Evolutionary conservation across 2,329 filamentous ascomycete genomes (phyloP).

Genomic region (Cercospora nicotianae): DNA sequence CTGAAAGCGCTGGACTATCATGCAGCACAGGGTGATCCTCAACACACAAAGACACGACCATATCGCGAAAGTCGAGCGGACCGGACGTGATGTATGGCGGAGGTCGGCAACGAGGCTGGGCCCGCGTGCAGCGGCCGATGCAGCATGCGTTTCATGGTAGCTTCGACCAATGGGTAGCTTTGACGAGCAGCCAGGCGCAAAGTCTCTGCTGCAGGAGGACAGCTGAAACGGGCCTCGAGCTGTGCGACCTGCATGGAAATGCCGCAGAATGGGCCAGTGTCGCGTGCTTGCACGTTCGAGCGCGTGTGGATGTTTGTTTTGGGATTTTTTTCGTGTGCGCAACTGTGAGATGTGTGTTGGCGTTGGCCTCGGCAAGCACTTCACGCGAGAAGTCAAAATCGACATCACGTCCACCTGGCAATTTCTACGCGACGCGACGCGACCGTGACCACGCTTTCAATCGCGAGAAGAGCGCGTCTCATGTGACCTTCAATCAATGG

Average conservation of each 20-base stretch:
- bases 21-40: conserved; percentile 23
- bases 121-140: conserved; percentile 17
- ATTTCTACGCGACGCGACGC: conserved; percentile 1
- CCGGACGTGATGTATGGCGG: conserved; percentile 36
- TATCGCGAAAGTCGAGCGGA: conserved; percentile 38
- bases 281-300: conserved; percentile 12
- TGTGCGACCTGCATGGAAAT: conserved; percentile 12
- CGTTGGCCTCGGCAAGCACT: background rate
- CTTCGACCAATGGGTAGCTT: conserved; percentile 18
- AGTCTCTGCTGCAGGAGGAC: conserved; percentile 13
- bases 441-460: background rate
- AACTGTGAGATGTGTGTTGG: background rate
- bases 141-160: conserved; percentile 23
- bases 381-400: conserved; percentile 4
- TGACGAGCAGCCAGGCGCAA: background rate
- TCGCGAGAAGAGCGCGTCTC: conserved; percentile 1
- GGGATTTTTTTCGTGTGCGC: background rate
- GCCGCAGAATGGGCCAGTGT: conserved; percentile 18
- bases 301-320: conserved; percentile 16
- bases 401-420: background rate
- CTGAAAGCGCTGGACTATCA: conserved; percentile 20
- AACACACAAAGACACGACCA: conserved; percentile 34
- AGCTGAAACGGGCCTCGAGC: conserved; percentile 15
- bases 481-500: background rate
- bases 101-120: conserved; percentile 39